phyloP scores from a whole-genome alignment of 2,329 filamentous ascomycete genomes.

The Aspergillus awamori region DNA sequence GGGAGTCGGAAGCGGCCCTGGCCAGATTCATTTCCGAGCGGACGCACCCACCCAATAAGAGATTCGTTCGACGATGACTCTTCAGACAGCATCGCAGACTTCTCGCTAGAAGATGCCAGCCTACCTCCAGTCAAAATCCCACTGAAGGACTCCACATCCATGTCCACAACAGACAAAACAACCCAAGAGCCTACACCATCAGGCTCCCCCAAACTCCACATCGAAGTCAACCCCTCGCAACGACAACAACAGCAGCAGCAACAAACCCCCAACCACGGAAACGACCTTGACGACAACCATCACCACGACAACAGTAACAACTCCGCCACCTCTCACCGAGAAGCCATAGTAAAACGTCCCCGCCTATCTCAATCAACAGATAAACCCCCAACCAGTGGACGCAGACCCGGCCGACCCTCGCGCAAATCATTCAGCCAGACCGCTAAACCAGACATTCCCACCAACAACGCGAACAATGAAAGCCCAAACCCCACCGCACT shows the following conservation, averaged over 20 bases:
- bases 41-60: slow-evolving; percentile 29
- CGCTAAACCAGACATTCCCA: slow-evolving; percentile 12
- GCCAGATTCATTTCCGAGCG: slow-evolving; percentile 31
- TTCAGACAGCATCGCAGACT: slow-evolving; percentile 31
- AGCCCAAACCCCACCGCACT: slow-evolving; percentile 19
- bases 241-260: background rate
- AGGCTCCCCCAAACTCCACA: slow-evolving; percentile 18
- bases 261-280: slow-evolving; percentile 12
- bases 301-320: background rate
- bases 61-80: slow-evolving; percentile 41
- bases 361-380: slow-evolving; percentile 28
- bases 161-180: slow-evolving; percentile 10
- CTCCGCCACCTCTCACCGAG: slow-evolving; percentile 17
- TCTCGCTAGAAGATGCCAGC: slow-evolving; percentile 26
- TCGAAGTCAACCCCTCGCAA: slow-evolving; percentile 18
- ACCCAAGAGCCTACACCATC: slow-evolving; percentile 9
- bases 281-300: background rate
- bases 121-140: slow-evolving; percentile 30
- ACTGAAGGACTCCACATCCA: slow-evolving; percentile 24
- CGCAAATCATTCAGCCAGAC: slow-evolving; percentile 31
- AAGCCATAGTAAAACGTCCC: slow-evolving; percentile 34
- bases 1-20: slow-evolving; percentile 37
- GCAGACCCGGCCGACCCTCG: slow-evolving; percentile 32
- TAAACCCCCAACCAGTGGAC: slow-evolving; percentile 8
- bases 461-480: background rate